Evolutionary conservation across 495 filamentous ascomycete species (phyloP), one percentile per base, ranked within the genome.

Genomic region (Corynascus novoguineensis): DNA sequence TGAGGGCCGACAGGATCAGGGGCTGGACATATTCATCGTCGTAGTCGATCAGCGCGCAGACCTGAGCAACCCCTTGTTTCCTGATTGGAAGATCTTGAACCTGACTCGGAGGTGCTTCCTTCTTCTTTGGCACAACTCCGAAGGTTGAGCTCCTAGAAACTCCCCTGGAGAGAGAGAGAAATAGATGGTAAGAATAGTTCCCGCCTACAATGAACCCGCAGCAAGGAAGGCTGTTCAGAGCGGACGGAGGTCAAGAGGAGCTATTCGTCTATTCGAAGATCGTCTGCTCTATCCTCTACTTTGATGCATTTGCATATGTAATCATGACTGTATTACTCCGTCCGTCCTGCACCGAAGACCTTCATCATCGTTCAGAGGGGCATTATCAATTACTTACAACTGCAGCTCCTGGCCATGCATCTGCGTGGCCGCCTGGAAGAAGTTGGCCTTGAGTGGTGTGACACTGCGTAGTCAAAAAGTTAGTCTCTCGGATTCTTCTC

Each of bases 381-480:
- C 14, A 24, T 31, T 31, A 60, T 25, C 51, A 6, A 51, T 67
- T n/a, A 93, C 89, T 93, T 84, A 95, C 87, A 96, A 76, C 77
- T 90, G 88, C 61, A 97, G 80, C 78, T 97, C 91, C 32, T 60
- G 82, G 79, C 75, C 83, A 64, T 72, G 83, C 63, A 65, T 65
- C 17, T 77, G 73, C 40, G 74, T 75, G 49, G 82, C 75, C n/a
- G 81, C 80, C 72, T 90, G 89, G 85, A 86, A 90, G 68, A 95
- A 98, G 68, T 95, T 95, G 19, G 92, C 91, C 68, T 87, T 88
- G 52, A 98, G 74, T 24, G 92, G 89, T 19, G 93, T 96, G 46
- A 98, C 81, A 75, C 90, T 96, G 62, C 31, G 47, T n/a, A n/a
- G n/a, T n/a, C n/a, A n/a, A 35, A 28, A 17, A 24, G 21, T 31